A percentile compares a stretch with the other conserved stretches of the same genome.
Conservation (phyloP, 1,284 basidiomycete genomes). For the Leccinum angustisporum region DNA sequence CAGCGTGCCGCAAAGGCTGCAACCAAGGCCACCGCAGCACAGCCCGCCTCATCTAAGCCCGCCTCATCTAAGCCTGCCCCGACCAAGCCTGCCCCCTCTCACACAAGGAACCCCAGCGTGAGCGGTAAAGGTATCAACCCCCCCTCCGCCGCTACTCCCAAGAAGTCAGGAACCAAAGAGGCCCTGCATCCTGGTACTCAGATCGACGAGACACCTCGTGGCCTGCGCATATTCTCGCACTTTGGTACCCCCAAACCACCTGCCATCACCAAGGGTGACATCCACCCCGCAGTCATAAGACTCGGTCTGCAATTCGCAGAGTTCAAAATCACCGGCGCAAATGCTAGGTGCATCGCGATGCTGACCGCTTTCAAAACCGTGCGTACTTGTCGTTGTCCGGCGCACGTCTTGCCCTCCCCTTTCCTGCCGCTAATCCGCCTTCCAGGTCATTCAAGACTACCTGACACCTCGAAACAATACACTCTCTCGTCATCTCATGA, state of each 20-base stretch:
- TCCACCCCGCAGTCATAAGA: constrained; percentile 78
- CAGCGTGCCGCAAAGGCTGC: constrained; percentile 74
- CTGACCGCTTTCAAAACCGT: constrained; percentile 83
- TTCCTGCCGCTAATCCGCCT: constrained; percentile 7
- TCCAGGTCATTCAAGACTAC: constrained; percentile 85
- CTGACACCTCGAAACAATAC: constrained; percentile 80
- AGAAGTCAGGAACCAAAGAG: constrained; percentile 29
- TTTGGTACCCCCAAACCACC: constrained; percentile 72
- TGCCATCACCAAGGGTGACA: constrained; percentile 68
- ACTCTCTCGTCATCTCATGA: constrained; percentile 84
- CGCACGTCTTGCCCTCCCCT: background rate
- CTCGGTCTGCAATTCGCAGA: constrained; percentile 82
- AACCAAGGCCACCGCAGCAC: constrained; percentile 18
- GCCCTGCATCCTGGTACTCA: constrained; percentile 12
- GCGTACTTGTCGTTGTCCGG: constrained; percentile 25
- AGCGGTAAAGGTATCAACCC: constrained; percentile 18
- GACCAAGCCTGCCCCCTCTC: constrained; percentile 22
- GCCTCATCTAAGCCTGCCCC: constrained; percentile 22
- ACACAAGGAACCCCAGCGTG: constrained; percentile 18
- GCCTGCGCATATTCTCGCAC: constrained; percentile 78
- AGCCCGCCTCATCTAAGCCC: constrained; percentile 9
- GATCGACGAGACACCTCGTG: constrained; percentile 44
- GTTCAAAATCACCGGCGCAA: constrained; percentile 85
- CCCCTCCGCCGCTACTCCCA: constrained; percentile 16
- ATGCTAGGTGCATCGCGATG: constrained; percentile 88